Evolutionary conservation across 2,329 filamentous ascomycete genomes (phyloP).

Genomic region (Didymellaceae sp.): DNA sequence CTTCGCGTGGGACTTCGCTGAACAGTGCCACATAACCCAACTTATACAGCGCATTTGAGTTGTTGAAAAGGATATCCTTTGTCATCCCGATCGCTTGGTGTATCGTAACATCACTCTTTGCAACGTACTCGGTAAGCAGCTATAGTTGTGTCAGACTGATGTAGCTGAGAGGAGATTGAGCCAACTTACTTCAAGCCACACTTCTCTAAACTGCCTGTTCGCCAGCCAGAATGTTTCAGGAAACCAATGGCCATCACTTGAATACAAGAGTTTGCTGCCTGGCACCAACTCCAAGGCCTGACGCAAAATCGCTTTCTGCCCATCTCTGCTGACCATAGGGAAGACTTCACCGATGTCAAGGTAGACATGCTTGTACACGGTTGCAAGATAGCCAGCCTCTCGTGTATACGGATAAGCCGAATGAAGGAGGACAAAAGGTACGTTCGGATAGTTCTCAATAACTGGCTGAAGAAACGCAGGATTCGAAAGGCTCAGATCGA

Average conservation of each 20-base stretch:
- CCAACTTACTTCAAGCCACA: slow-evolving; percentile 66
- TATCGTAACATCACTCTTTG: slow-evolving; percentile 66
- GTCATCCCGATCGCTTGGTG: slow-evolving; percentile 69
- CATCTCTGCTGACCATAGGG: slow-evolving; percentile 76
- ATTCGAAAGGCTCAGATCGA: slow-evolving; percentile 71
- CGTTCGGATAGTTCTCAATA: slow-evolving; percentile 70
- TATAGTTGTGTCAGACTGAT: slow-evolving; percentile 37
- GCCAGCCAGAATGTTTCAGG: slow-evolving; percentile 80
- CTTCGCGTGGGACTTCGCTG: slow-evolving; percentile 29
- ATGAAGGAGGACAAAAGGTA: slow-evolving; percentile 80
- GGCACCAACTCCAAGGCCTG: slow-evolving; percentile 79
- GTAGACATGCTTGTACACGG: slow-evolving; percentile 79
- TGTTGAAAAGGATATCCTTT: slow-evolving; percentile 75
- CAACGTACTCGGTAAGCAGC: slow-evolving; percentile 71
- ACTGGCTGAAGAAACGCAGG: slow-evolving; percentile 77
- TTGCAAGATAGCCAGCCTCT: slow-evolving; percentile 79
- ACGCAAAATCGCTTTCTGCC: slow-evolving; percentile 73
- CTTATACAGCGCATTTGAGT: slow-evolving; percentile 76
- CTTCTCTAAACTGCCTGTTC: slow-evolving; percentile 73
- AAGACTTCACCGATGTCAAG: slow-evolving; percentile 85
- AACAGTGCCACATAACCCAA: slow-evolving; percentile 57
- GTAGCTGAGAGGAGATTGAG: not conserved
- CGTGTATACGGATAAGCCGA: slow-evolving; percentile 81
- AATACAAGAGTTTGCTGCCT: slow-evolving; percentile 77
- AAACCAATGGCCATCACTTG: slow-evolving; percentile 79